A percentile compares a stretch with the other conserved stretches of the same genome.
These are phyloP conservation scores for Xanthoparmelia taractica DNA, from an alignment of 495 filamentous ascomycete genomes.

Conservation along the genomic window DNA sequence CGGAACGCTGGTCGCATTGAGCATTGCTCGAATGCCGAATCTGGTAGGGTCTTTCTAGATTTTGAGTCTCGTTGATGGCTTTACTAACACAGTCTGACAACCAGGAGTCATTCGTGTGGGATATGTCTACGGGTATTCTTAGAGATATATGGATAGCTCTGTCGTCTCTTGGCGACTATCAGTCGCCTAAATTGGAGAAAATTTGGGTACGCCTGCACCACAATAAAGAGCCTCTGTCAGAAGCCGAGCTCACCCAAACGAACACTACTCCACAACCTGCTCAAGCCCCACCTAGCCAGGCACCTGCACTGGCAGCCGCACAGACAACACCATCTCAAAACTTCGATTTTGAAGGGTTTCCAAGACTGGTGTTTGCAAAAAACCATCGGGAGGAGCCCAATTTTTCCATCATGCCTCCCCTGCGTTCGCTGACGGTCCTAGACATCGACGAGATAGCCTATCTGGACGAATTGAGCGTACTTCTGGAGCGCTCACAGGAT, in stretches of 20 bases:
- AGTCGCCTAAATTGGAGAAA: slow-evolving; percentile 62
- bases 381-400: slow-evolving; percentile 71
- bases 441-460: slow-evolving; percentile 86
- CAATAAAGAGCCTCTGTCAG: slow-evolving; percentile 38
- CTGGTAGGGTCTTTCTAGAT: slow-evolving; percentile 32
- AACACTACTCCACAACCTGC: slow-evolving; percentile 24
- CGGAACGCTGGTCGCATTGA: slow-evolving; percentile 80
- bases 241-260: slow-evolving; percentile 19
- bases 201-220: slow-evolving; percentile 92
- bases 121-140: slow-evolving; percentile 89
- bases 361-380: slow-evolving; percentile 32
- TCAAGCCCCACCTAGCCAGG: slow-evolving; percentile 17
- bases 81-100: background rate
- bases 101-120: slow-evolving; percentile 80
- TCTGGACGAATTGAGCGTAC: slow-evolving; percentile 77
- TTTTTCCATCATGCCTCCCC: slow-evolving; percentile 72
- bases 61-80: background rate
- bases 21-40: slow-evolving; percentile 77
- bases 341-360: slow-evolving; percentile 15
- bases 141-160: slow-evolving; percentile 83
- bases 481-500: slow-evolving; percentile 66
- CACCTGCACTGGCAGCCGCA: slow-evolving; percentile 7
- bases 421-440: slow-evolving; percentile 74
- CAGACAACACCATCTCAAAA: slow-evolving; percentile 13
- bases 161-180: slow-evolving; percentile 58